These are phyloP conservation scores for Leptographium wingfieldii DNA, from an alignment of 2,329 filamentous ascomycete genomes.

Conservation along the genomic window DNA sequence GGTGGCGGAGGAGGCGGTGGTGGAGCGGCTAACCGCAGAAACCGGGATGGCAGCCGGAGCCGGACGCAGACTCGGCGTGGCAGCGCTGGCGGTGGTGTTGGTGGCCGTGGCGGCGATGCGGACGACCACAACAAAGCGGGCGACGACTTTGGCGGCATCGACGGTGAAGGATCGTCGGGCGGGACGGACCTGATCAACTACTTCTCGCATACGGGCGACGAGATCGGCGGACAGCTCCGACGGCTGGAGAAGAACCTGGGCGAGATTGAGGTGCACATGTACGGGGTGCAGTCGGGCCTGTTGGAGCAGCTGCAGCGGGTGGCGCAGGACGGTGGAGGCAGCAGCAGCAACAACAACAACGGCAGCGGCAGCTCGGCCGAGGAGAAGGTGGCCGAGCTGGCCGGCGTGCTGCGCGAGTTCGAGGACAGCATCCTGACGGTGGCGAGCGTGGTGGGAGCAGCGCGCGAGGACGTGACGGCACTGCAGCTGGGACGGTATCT, in stretches of 20 bases:
- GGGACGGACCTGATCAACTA: conserved; percentile 49
- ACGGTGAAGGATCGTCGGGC: conserved; percentile 27
- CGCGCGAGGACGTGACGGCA: conserved; percentile 47
- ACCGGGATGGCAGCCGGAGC: conserved; percentile 21
- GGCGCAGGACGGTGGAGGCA: conserved; percentile 13
- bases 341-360: conserved; percentile 7
- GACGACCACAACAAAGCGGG: conserved; percentile 15
- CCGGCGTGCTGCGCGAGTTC: conserved; percentile 49
- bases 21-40: conserved; percentile 22
- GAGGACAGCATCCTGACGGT: conserved; percentile 52
- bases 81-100: conserved; percentile 12
- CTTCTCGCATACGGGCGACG: conserved; percentile 49
- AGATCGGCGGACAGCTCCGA: conserved; percentile 44
- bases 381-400: conserved; percentile 37
- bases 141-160: conserved; percentile 5
- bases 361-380: conserved; percentile 22
- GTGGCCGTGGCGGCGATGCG: conserved; percentile 16
- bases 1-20: conserved; percentile 18
- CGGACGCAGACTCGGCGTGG: too few relatives aligned
- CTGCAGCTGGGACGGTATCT: conserved; percentile 39
- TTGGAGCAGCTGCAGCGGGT: conserved; percentile 46
- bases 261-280: conserved; percentile 53
- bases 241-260: conserved; percentile 45
- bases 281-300: conserved; percentile 48
- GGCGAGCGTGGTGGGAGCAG: conserved; percentile 44